phyloP scores from a whole-genome alignment of 108 stramenopile species.

The Cyclotella baltica region DNA sequence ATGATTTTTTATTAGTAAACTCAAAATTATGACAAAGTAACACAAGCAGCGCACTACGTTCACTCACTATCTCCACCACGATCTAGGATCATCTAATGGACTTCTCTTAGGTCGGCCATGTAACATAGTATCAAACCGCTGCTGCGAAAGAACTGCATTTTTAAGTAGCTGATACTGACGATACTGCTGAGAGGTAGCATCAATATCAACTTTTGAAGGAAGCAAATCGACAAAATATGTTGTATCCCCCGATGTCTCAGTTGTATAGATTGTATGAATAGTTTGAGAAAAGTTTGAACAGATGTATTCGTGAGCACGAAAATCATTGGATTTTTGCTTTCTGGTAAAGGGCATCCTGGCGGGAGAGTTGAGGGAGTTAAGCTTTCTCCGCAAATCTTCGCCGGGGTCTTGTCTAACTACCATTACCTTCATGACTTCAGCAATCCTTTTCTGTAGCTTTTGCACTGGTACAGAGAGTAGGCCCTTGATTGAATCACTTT shows the following conservation, averaged over 20 bases:
- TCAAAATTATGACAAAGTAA: no score
- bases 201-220: constrained; percentile 57
- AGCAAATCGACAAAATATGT: constrained; percentile 65
- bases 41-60: no score
- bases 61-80: constrained; percentile 91
- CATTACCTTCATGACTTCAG: constrained; percentile 71
- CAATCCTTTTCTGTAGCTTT: constrained; percentile 58
- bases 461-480: constrained; percentile 54
- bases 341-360: background rate
- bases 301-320: constrained; percentile 31
- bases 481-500: constrained; percentile 62
- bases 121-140: constrained; percentile 86
- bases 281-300: constrained; percentile 37
- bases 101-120: constrained; percentile 63
- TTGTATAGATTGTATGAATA: constrained; percentile 21
- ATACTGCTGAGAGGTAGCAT: constrained; percentile 69
- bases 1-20: no score
- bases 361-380: constrained; percentile 14
- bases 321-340: background rate
- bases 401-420: constrained; percentile 63
- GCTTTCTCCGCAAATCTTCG: constrained; percentile 1
- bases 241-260: constrained; percentile 11
- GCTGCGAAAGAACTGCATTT: constrained; percentile 76
- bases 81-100: constrained; percentile 54
- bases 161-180: constrained; percentile 71